phyloP scores from a whole-genome alignment of 768 basidiomycete species.

The Tylopilus subfusipes region DNA sequence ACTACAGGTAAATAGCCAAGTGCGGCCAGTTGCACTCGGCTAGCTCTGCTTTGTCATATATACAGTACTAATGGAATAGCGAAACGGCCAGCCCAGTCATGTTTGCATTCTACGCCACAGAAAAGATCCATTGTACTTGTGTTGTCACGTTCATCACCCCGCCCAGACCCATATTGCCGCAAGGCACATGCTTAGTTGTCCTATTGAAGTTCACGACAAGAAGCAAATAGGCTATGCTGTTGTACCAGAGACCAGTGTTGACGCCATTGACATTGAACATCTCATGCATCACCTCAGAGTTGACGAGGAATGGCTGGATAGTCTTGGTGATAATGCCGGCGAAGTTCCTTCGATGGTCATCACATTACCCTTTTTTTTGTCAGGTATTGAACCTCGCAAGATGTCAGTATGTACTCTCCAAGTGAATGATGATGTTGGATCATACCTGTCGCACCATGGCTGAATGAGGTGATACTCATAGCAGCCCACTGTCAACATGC shows the following conservation, averaged over 20 bases:
- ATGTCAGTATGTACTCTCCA: not conserved
- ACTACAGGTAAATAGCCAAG: too few relatives aligned
- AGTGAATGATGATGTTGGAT: not conserved
- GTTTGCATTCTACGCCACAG: conserved; percentile 11
- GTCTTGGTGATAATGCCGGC: not conserved
- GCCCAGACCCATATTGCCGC: not conserved
- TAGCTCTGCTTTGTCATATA: too few relatives aligned
- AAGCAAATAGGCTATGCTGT: conserved; percentile 22
- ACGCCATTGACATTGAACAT: conserved; percentile 18
- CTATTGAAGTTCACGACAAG: conserved; percentile 13
- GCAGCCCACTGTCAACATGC: conserved; percentile 24
- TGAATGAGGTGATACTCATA: conserved; percentile 24
- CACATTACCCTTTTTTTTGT: too few relatives aligned
- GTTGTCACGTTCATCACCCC: not conserved
- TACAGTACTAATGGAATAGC: too few relatives aligned
- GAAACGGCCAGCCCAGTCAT: conserved; percentile 23
- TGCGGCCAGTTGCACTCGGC: too few relatives aligned
- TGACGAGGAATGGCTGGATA: conserved; percentile 24
- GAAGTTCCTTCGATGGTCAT: conserved; percentile 26
- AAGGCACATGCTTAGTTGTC: not conserved
- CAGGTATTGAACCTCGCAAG: conserved; percentile 23
- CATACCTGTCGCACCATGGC: conserved; percentile 26
- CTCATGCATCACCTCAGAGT: conserved; percentile 2
- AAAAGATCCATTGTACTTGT: not conserved
- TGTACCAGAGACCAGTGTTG: conserved; percentile 24